Evolutionary conservation across 140 eudicot species (phyloP).

Genomic region (Bidens hawaiensis): DNA sequence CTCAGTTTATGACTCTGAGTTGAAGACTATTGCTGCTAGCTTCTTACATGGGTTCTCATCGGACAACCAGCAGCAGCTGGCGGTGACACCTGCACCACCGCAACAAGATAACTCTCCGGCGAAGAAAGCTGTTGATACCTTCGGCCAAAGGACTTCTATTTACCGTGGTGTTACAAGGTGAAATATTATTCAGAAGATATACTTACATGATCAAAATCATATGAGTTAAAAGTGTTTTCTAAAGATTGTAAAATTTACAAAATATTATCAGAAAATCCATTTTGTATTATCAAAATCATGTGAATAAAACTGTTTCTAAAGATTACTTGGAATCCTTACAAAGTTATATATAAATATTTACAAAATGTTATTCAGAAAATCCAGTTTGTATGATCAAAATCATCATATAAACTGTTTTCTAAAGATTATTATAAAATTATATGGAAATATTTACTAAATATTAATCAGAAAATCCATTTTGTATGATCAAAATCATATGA

Average conservation of each 20-base stretch:
- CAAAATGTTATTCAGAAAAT: too few species aligned
- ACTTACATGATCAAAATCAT: background rate
- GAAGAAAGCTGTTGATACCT: slow-evolving; percentile 50
- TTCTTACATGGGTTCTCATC: slow-evolving; percentile 40
- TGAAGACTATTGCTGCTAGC: slow-evolving; percentile 37
- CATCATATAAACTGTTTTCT: too few species aligned
- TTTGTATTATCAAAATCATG: background rate
- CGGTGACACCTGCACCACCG: slow-evolving; percentile 17
- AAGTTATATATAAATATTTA: too few species aligned
- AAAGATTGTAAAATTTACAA: too few species aligned
- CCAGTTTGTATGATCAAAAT: too few species aligned
- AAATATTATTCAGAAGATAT: background rate
- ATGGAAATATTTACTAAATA: too few species aligned
- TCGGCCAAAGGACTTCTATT: slow-evolving; percentile 81
- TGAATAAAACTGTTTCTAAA: too few species aligned
- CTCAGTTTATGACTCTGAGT: slow-evolving; percentile 36
- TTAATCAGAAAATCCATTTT: too few species aligned
- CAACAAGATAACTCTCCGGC: slow-evolving; percentile 27
- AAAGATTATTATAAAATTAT: too few species aligned
- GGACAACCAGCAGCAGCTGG: slow-evolving; percentile 22
- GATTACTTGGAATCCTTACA: too few species aligned
- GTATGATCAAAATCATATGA: too few species aligned
- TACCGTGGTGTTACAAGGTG: slow-evolving; percentile 89
- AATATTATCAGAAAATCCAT: background rate
- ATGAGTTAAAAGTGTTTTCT: too few species aligned